phyloP scores from a whole-genome alignment of 2,329 filamentous ascomycete genomes.

The Penicillium sp. region DNA sequence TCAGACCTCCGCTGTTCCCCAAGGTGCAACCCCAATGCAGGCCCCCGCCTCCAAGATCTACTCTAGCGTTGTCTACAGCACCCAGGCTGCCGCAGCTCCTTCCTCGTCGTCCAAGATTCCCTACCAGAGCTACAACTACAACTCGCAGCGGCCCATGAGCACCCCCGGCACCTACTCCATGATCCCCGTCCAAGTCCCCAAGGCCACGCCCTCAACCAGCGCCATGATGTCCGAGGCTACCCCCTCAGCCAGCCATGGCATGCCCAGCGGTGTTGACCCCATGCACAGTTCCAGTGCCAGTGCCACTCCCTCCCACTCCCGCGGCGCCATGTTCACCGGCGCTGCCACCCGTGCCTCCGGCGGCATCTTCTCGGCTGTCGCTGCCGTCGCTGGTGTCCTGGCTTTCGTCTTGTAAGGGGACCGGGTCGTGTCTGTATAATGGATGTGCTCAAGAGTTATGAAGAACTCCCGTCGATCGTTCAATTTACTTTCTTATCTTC shows the following conservation, averaged over 20 bases:
- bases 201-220: conserved; percentile 16
- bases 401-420: conserved; percentile 32
- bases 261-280: conserved; percentile 54
- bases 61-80: conserved; percentile 2
- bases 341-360: conserved; percentile 25
- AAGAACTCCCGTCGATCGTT: conserved; percentile 18
- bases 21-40: not conserved
- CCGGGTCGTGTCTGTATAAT: not conserved
- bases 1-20: conserved; percentile 9
- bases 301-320: conserved; percentile 35
- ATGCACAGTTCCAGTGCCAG: conserved; percentile 44
- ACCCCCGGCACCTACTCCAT: conserved; percentile 24
- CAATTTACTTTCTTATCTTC: not conserved
- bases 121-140: conserved; percentile 12
- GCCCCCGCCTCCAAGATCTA: conserved; percentile 9
- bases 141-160: conserved; percentile 14
- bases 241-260: conserved; percentile 26
- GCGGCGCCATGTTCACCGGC: conserved; percentile 30
- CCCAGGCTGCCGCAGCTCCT: conserved; percentile 5
- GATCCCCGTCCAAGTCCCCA: conserved; percentile 35
- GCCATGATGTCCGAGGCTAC: conserved; percentile 35
- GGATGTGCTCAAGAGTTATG: conserved; percentile 1
- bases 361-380: conserved; percentile 27
- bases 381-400: conserved; percentile 31
- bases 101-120: conserved; percentile 10